Evolutionary conservation across 164 flowering plant species (phyloP).

Genomic region (Vitis cinerea): DNA sequence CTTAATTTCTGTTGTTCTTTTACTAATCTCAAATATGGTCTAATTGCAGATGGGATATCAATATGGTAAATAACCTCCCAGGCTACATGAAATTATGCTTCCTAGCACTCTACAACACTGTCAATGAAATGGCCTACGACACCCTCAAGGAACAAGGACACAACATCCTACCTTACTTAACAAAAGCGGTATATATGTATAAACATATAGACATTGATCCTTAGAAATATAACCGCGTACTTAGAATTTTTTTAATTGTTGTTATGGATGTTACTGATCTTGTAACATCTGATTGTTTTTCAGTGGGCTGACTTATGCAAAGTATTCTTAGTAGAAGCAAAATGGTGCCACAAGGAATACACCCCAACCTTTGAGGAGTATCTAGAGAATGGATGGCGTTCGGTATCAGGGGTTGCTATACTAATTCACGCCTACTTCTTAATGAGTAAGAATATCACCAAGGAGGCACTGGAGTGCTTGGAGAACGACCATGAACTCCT

Average conservation of each 20-base stretch:
- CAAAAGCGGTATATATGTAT: constrained; percentile 22
- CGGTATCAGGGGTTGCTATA: constrained; percentile 24
- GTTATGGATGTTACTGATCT: background rate
- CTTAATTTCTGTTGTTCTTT: no score
- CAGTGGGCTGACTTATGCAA: constrained; percentile 53
- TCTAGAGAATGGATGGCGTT: constrained; percentile 38
- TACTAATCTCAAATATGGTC: constrained; percentile 30
- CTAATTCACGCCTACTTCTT: constrained; percentile 29
- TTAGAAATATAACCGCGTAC: background rate
- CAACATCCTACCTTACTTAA: constrained; percentile 14
- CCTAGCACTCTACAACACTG: constrained; percentile 39
- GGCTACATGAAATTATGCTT: constrained; percentile 43
- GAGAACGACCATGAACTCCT: constrained; percentile 18
- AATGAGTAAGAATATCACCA: background rate
- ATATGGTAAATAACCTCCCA: constrained; percentile 35
- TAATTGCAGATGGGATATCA: constrained; percentile 44
- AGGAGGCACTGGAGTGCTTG: constrained; percentile 13
- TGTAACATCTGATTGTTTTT: background rate
- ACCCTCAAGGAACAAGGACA: constrained; percentile 24
- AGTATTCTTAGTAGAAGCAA: constrained; percentile 42
- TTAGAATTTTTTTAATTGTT: background rate
- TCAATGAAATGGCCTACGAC: constrained; percentile 38
- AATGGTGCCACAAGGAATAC: constrained; percentile 31
- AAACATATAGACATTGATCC: background rate
- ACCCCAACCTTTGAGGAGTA: constrained; percentile 47